phyloP scores from a whole-genome alignment of 2,329 filamentous ascomycete species.

The Magnaporthales sp. region DNA sequence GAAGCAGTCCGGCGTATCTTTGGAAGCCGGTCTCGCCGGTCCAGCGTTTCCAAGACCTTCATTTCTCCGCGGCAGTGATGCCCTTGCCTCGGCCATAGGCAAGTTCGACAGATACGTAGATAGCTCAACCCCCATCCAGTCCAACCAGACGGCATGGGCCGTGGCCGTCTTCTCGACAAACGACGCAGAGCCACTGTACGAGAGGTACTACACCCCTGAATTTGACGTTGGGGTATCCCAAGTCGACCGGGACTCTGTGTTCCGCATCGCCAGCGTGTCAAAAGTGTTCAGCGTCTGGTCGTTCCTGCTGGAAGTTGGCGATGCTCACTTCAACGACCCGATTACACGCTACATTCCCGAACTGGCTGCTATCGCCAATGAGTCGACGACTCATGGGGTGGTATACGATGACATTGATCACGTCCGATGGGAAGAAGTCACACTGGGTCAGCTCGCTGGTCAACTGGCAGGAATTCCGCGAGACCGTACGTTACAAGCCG shows the following conservation, averaged over 20 bases:
- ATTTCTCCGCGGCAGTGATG: not conserved
- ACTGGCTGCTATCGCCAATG: constrained; percentile 12
- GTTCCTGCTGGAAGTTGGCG: constrained; percentile 21
- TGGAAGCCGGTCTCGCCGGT: not conserved
- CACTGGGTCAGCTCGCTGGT: not conserved
- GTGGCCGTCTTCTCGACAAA: not conserved
- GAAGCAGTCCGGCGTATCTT: not conserved
- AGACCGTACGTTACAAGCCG: not conserved
- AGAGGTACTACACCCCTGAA: not conserved
- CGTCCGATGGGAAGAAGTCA: constrained; percentile 5
- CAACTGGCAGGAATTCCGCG: constrained; percentile 1
- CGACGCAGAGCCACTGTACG: not conserved
- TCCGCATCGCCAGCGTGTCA: constrained; percentile 27
- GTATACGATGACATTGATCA: not conserved
- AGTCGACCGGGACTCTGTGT: constrained; percentile 24
- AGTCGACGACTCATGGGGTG: constrained; percentile 1
- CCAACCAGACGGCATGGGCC: not conserved
- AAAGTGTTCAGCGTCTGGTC: constrained; percentile 24
- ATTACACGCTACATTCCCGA: constrained; percentile 36
- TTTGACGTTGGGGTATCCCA: not conserved
- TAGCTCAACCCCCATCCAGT: not conserved
- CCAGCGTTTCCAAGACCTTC: not conserved
- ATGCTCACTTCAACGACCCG: constrained; percentile 28
- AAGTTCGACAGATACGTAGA: not conserved
- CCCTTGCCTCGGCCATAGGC: not conserved